A percentile compares a stretch with the other conserved stretches of the same genome.
These are phyloP conservation scores for Podospora australis DNA, from an alignment of 495 filamentous ascomycete genomes.

Conservation along the genomic window DNA sequence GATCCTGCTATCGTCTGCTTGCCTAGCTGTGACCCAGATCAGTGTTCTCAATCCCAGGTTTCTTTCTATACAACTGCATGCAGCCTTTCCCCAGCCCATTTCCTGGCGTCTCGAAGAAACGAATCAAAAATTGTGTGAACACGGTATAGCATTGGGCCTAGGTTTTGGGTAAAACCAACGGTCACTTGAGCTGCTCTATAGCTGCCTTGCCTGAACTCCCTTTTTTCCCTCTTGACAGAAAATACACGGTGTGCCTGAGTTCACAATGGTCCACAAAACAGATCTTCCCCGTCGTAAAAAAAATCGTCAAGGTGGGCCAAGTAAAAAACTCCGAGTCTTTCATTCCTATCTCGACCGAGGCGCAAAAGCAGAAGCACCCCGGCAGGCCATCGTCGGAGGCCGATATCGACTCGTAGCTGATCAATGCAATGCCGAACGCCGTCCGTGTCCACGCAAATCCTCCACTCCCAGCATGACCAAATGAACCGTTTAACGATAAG, in stretches of 20 bases:
- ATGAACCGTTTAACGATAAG: constrained; percentile 52
- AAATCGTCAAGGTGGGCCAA: constrained; percentile 15
- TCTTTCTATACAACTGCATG: too few relatives aligned
- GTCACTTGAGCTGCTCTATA: constrained; percentile 14
- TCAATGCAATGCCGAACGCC: constrained; percentile 36
- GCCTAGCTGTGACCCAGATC: too few relatives aligned
- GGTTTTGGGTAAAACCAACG: constrained; percentile 7
- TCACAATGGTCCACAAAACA: constrained; percentile 16
- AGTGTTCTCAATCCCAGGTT: too few relatives aligned
- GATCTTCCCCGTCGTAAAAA: constrained; percentile 8
- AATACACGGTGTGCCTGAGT: constrained; percentile 4
- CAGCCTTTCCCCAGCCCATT: neutral
- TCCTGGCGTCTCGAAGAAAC: neutral
- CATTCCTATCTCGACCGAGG: constrained; percentile 27
- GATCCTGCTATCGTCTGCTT: too few relatives aligned
- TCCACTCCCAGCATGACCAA: constrained; percentile 23
- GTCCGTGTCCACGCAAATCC: constrained; percentile 30
- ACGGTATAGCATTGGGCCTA: constrained; percentile 15
- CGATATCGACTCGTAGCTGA: constrained; percentile 26
- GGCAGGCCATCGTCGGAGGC: constrained; percentile 24
- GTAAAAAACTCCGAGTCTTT: constrained; percentile 23
- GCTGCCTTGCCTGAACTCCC: constrained; percentile 7
- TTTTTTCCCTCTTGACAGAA: constrained; percentile 6
- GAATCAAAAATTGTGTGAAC: constrained; percentile 8
- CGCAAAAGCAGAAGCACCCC: constrained; percentile 14